Evolutionary conservation across 2,329 filamentous ascomycete species (phyloP).

Genomic region (Aureobasidium sp.): DNA sequence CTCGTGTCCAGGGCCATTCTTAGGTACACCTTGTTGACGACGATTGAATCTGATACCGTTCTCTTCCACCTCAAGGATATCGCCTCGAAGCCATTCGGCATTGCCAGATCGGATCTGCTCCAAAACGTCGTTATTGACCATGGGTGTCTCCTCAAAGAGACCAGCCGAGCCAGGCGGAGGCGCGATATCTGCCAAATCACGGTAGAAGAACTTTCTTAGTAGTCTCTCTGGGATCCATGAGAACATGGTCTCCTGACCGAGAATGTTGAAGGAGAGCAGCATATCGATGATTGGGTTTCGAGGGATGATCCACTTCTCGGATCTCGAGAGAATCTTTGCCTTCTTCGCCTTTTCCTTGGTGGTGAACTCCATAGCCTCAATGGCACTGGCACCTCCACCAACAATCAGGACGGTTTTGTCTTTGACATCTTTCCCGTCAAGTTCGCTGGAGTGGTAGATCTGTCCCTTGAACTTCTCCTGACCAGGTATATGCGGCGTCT

Average conservation of each 20-base stretch:
- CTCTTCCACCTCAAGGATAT: conserved; percentile 63
- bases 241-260: conserved; percentile 67
- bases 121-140: conserved; percentile 80
- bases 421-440: conserved; percentile 65
- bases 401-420: conserved; percentile 71
- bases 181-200: conserved; percentile 67
- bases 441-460: conserved; percentile 66
- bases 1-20: conserved; percentile 64
- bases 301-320: conserved; percentile 83
- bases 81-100: conserved; percentile 74
- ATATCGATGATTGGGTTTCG: conserved; percentile 68
- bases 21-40: conserved; percentile 63
- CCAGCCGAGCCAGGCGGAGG: conserved; percentile 51
- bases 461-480: conserved; percentile 65
- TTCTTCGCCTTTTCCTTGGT: conserved; percentile 58
- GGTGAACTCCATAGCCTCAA: conserved; percentile 77
- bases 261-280: conserved; percentile 68
- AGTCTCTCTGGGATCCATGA: conserved; percentile 73
- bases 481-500: conserved; percentile 63
- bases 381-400: conserved; percentile 71
- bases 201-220: conserved; percentile 73
- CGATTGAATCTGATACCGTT: conserved; percentile 64
- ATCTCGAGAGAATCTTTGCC: conserved; percentile 66
- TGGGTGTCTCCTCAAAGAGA: conserved; percentile 76
- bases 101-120: conserved; percentile 63